phyloP scores from a whole-genome alignment of 83 land plant species.

The Diphasiastrum complanatum region DNA sequence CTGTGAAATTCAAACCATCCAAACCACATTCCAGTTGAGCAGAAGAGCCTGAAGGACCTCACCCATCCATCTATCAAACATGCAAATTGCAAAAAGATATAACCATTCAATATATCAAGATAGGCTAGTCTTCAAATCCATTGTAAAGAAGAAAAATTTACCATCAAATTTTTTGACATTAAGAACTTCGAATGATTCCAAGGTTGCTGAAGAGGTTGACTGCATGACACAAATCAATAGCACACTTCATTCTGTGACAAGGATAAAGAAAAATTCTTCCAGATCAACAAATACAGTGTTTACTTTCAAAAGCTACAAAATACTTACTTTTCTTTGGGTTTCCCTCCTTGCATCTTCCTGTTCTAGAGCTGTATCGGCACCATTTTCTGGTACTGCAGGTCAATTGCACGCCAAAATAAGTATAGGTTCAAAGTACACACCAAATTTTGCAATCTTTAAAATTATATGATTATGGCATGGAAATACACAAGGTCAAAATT shows the following conservation, averaged over 20 bases:
- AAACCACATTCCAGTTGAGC: background rate
- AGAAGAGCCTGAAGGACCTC: background rate
- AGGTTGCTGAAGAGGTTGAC: slow-evolving; percentile 55
- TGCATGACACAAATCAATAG: slow-evolving; percentile 30
- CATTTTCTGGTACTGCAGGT: too few species aligned
- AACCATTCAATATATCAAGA: background rate
- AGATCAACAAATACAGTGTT: background rate
- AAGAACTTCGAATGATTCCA: slow-evolving; percentile 85
- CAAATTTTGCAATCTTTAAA: too few species aligned
- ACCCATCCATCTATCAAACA: background rate
- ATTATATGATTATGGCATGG: too few species aligned
- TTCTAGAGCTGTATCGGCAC: too few species aligned
- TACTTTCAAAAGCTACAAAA: too few species aligned
- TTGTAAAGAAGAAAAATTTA: slow-evolving; percentile 12
- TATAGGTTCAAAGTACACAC: too few species aligned
- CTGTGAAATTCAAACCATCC: slow-evolving; percentile 31
- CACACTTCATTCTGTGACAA: background rate
- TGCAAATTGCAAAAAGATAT: background rate
- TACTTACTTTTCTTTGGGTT: too few species aligned
- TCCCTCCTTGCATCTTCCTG: too few species aligned
- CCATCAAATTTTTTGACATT: slow-evolving; percentile 97
- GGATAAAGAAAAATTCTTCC: background rate
- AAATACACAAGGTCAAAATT: too few species aligned
- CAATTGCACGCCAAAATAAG: too few species aligned
- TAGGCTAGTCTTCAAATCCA: background rate